Evolutionary conservation across 148 eudicot species (phyloP).

Genomic region (Linanthus parryae): DNA sequence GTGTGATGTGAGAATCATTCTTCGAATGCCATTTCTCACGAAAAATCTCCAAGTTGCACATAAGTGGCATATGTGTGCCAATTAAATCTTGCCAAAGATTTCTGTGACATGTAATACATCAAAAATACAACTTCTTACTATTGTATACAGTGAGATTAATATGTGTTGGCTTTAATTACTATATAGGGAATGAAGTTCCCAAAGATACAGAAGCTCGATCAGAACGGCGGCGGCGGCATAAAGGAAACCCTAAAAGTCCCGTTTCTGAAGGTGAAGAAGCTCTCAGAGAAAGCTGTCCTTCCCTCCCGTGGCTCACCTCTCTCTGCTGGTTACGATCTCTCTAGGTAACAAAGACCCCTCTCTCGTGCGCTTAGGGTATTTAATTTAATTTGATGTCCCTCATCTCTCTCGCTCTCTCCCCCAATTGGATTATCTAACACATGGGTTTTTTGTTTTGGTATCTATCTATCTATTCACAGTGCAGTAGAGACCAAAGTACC

Average conservation of each 20-base stretch:
- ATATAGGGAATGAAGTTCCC: too few relatives aligned
- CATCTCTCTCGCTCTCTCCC: not conserved
- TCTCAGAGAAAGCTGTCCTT: slow-evolving; percentile 66
- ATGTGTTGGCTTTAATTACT: too few relatives aligned
- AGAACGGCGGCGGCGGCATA: slow-evolving; percentile 19
- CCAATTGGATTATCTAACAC: not conserved
- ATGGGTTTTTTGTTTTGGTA: not conserved
- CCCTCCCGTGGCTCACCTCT: slow-evolving; percentile 61
- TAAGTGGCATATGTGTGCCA: too few relatives aligned
- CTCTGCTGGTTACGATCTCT: slow-evolving; percentile 84
- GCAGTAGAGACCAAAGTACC: slow-evolving; percentile 71
- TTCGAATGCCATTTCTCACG: too few relatives aligned
- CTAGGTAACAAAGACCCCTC: slow-evolving; percentile 20
- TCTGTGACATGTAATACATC: too few relatives aligned
- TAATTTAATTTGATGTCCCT: not conserved
- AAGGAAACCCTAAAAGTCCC: not conserved
- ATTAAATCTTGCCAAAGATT: too few relatives aligned
- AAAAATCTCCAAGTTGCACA: too few relatives aligned
- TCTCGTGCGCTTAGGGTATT: not conserved
- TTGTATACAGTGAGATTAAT: too few relatives aligned
- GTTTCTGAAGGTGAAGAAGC: slow-evolving; percentile 56
- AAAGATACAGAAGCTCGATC: slow-evolving; percentile 46
- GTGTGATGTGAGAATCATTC: too few relatives aligned
- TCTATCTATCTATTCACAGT: slow-evolving; percentile 20
- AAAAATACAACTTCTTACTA: too few relatives aligned